Percentiles rank a stretch among this genome's conserved stretches.
Conservation (phyloP, 176 grass and related monocot genomes). For the Aegilops longissima region DNA sequence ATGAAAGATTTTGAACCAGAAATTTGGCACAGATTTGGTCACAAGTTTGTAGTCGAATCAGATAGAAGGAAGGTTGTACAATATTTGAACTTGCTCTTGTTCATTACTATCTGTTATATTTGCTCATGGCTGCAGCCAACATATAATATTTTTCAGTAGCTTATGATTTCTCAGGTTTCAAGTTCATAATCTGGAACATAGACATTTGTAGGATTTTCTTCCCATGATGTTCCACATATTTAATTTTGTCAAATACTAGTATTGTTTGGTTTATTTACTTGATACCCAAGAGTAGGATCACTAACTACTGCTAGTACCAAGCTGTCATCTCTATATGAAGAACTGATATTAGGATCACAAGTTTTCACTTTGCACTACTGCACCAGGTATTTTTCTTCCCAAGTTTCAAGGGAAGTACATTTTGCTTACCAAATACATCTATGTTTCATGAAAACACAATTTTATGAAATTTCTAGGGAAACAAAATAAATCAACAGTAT, state of each 20-base stretch:
- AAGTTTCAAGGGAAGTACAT: neutral
- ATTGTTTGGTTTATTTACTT: neutral
- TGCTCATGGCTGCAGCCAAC: neutral
- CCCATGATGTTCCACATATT: neutral
- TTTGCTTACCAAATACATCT: neutral
- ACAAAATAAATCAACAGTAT: neutral
- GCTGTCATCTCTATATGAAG: too few species aligned
- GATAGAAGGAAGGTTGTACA: slow-evolving; percentile 57
- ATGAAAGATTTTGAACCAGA: slow-evolving; percentile 50
- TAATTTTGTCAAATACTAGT: neutral
- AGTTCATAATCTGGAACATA: neutral
- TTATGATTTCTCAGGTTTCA: neutral
- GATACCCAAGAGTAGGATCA: neutral
- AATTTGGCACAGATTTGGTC: slow-evolving; percentile 47
- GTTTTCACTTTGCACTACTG: neutral
- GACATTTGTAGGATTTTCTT: neutral
- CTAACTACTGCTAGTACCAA: neutral
- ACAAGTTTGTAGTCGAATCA: neutral
- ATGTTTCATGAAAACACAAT: neutral
- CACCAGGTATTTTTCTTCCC: neutral
- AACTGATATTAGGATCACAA: neutral
- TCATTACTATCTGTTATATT: neutral
- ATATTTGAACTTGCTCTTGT: neutral
- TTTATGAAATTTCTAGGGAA: neutral
- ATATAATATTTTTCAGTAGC: neutral